These are phyloP conservation scores for Jackrogersella multiformis DNA, from an alignment of 495 filamentous ascomycete species.

Conservation along the genomic window DNA sequence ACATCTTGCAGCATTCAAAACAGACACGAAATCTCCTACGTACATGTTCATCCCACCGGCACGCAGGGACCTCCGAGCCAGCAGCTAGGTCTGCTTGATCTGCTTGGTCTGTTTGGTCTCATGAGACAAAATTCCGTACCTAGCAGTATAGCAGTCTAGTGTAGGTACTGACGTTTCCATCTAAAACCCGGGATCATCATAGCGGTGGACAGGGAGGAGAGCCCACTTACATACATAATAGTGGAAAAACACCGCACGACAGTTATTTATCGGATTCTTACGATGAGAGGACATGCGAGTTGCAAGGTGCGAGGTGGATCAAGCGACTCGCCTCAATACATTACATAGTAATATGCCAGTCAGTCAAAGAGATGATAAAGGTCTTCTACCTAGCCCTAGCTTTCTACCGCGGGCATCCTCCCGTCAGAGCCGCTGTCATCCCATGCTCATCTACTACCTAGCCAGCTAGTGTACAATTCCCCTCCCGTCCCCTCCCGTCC, in stretches of 20 bases:
- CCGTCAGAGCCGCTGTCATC: slow-evolving; percentile 35
- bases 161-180: slow-evolving; percentile 19
- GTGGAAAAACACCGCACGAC: slow-evolving; percentile 4
- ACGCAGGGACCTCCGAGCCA: background rate
- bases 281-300: background rate
- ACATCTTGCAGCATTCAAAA: slow-evolving; percentile 35
- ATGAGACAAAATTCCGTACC: background rate
- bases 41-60: background rate
- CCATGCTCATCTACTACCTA: background rate
- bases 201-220: slow-evolving; percentile 11
- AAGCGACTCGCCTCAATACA: slow-evolving; percentile 3
- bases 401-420: slow-evolving; percentile 25
- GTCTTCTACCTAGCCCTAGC: slow-evolving; percentile 15
- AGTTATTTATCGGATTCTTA: slow-evolving; percentile 11
- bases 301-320: slow-evolving; percentile 24
- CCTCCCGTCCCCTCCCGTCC: background rate
- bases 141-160: background rate
- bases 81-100: too few relatives aligned
- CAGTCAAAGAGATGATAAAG: too few relatives aligned
- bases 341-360: background rate
- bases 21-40: slow-evolving; percentile 6
- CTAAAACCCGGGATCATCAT: slow-evolving; percentile 18
- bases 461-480: background rate
- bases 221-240: background rate
- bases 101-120: background rate